These are phyloP conservation scores for Petunia secreta DNA, from an alignment of 257 asterid species.

Conservation along the genomic window DNA sequence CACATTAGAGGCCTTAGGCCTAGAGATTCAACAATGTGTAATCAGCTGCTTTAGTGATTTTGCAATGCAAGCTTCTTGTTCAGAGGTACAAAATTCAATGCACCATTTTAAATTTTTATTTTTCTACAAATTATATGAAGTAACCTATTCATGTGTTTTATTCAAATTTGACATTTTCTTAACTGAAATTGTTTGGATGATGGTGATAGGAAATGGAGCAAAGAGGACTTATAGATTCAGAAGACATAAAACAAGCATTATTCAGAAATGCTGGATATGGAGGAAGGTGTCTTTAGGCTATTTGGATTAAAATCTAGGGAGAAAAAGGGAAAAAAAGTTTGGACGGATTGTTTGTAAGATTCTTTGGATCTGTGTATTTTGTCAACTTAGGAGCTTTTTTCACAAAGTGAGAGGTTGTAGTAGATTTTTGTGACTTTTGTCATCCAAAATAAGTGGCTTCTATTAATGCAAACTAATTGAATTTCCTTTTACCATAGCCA, in stretches of 20 bases:
- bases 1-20: constrained; percentile 70
- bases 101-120: background rate
- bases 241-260: constrained; percentile 72
- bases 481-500: background rate
- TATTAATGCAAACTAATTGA: background rate
- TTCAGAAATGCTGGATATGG: constrained; percentile 77
- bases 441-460: constrained; percentile 32
- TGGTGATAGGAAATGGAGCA: constrained; percentile 55
- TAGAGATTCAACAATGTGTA: constrained; percentile 74
- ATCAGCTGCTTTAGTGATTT: constrained; percentile 80
- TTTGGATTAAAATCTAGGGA: constrained; percentile 6
- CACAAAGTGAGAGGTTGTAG: constrained; percentile 23
- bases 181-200: background rate
- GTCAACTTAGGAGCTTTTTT: background rate
- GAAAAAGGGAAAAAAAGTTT: background rate
- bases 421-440: constrained; percentile 20
- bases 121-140: background rate
- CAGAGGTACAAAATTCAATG: constrained; percentile 33
- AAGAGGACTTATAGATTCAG: constrained; percentile 46
- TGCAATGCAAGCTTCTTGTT: constrained; percentile 73
- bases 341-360: constrained; percentile 3
- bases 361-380: constrained; percentile 24
- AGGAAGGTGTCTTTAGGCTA: constrained; percentile 54
- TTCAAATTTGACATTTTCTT: background rate
- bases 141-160: background rate